These are phyloP conservation scores for Plenodomus tracheiphilus DNA, from an alignment of 2,329 filamentous ascomycete genomes.

Conservation along the genomic window DNA sequence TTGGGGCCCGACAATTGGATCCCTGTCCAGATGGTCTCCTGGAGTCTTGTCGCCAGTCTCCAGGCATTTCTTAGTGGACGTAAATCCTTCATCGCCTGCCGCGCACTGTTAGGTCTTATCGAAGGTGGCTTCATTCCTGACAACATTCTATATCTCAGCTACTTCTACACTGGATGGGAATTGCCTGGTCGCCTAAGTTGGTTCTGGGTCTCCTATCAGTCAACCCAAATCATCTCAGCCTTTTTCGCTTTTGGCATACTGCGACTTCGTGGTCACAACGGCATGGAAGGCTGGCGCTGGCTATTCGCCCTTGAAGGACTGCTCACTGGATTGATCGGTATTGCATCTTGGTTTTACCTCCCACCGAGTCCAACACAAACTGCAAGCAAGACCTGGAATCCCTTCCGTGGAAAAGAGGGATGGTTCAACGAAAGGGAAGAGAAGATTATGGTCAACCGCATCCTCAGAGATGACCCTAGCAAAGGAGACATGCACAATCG, in stretches of 20 bases:
- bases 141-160: constrained; percentile 69
- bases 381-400: constrained; percentile 48
- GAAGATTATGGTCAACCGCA: constrained; percentile 68
- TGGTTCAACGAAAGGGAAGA: constrained; percentile 72
- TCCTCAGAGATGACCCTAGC: constrained; percentile 59
- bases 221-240: constrained; percentile 59
- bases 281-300: constrained; percentile 61
- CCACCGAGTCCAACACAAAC: constrained; percentile 65
- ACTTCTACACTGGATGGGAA: constrained; percentile 75
- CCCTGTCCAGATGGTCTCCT: constrained; percentile 47
- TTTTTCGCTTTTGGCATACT: constrained; percentile 61
- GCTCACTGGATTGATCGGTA: constrained; percentile 43
- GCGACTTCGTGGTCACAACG: constrained; percentile 52
- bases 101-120: constrained; percentile 51
- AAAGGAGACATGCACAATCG: constrained; percentile 67
- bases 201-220: constrained; percentile 71
- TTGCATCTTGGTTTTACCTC: constrained; percentile 44
- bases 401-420: constrained; percentile 63
- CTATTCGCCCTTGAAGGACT: constrained; percentile 53
- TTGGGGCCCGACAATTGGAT: constrained; percentile 52
- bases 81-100: constrained; percentile 48
- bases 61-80: constrained; percentile 68
- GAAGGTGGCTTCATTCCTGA: constrained; percentile 63
- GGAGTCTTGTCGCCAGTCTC: constrained; percentile 59
- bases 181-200: constrained; percentile 67